Conservation (phyloP, 2,329 filamentous ascomycete genomes). For the Aspergillus sojae region DNA sequence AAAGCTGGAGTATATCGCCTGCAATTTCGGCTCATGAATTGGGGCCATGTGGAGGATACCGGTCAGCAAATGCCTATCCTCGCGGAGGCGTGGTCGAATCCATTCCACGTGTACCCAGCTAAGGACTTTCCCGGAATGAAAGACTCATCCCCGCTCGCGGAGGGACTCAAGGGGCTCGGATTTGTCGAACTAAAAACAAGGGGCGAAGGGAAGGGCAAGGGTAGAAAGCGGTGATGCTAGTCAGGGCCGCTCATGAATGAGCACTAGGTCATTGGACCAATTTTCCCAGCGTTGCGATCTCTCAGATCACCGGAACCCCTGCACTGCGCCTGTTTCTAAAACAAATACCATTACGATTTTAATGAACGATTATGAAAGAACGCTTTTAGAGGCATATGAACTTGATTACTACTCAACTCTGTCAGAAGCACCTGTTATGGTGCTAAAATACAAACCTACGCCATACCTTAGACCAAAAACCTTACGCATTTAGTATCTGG, state of each 20-base stretch:
- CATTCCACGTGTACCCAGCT: constrained; percentile 45
- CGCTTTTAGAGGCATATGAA: not conserved
- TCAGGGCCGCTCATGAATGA: not conserved
- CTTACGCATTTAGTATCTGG: not conserved
- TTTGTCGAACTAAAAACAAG: constrained; percentile 46
- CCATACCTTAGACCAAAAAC: not conserved
- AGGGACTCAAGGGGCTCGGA: constrained; percentile 44
- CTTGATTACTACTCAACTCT: not conserved
- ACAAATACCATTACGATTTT: not conserved
- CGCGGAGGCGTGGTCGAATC: constrained; percentile 43
- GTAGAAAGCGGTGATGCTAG: constrained; percentile 23
- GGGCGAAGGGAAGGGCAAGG: constrained; percentile 39
- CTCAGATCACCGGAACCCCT: not conserved
- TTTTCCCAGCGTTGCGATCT: not conserved
- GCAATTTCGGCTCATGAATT: constrained; percentile 50
- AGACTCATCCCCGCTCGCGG: constrained; percentile 42
- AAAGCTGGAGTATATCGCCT: constrained; percentile 48
- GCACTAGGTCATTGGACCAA: not conserved
- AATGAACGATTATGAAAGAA: not conserved
- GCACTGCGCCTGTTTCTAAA: not conserved
- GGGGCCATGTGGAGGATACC: constrained; percentile 37
- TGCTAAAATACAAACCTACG: not conserved
- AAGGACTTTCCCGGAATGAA: constrained; percentile 50
- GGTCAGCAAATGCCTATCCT: constrained; percentile 42
- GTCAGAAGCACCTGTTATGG: not conserved